Percentiles rank a stretch among this genome's conserved stretches.
phyloP scores from a whole-genome alignment of 805 yeast species.

The Yarrowia hollandica region DNA sequence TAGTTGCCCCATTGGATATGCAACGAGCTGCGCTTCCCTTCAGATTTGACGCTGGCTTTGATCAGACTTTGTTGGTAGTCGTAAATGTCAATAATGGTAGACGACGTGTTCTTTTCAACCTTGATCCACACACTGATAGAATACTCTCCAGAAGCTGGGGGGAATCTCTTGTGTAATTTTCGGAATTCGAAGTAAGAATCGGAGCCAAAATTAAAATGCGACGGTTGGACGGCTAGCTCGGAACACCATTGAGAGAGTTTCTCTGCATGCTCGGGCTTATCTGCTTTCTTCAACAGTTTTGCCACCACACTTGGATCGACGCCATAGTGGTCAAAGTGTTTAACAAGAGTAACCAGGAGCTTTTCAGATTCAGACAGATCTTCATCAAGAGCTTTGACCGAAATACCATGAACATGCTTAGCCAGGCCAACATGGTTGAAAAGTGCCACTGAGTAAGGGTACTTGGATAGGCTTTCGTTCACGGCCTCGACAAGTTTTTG shows the following conservation, averaged over 20 bases:
- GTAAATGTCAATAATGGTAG: constrained; percentile 20
- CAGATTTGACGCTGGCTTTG: constrained; percentile 4
- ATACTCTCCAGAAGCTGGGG: constrained; percentile 24
- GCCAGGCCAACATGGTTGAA: constrained; percentile 15
- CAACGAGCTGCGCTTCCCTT: constrained; percentile 3
- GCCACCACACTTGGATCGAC: constrained; percentile 18
- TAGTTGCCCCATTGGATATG: constrained; percentile 21
- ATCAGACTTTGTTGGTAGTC: constrained; percentile 24
- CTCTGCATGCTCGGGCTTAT: constrained; percentile 11
- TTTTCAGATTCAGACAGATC: not conserved
- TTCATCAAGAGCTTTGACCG: not conserved
- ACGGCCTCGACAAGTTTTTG: not conserved
- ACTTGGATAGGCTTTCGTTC: not conserved
- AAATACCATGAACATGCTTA: not conserved
- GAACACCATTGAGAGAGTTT: constrained; percentile 12
- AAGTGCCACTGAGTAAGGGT: constrained; percentile 4
- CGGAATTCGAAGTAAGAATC: constrained; percentile 11
- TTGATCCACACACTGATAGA: constrained; percentile 19
- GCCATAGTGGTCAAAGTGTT: constrained; percentile 7
- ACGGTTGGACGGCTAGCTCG: not conserved
- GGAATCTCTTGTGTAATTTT: constrained; percentile 8
- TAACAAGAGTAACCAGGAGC: not conserved
- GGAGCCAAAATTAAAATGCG: constrained; percentile 6
- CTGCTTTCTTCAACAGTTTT: constrained; percentile 1
- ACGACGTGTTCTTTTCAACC: not conserved